Conservation (phyloP, 73 alveolate species). For the Tetrahymena elliotti region DNA sequence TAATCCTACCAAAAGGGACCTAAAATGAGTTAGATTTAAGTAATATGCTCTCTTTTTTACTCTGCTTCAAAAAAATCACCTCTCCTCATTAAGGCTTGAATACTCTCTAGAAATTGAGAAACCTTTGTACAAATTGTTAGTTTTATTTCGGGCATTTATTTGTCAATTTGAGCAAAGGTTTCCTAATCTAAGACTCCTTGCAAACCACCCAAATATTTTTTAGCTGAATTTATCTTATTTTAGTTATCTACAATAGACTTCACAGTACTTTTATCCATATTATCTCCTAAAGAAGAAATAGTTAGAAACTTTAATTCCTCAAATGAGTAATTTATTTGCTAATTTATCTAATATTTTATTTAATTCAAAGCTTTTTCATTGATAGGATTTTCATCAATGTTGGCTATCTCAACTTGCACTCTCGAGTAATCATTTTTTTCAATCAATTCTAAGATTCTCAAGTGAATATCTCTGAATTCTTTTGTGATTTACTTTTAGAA, state of each 20-base stretch:
- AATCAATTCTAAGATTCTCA: background rate
- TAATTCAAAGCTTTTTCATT: background rate
- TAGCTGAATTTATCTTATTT: background rate
- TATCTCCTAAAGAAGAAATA: background rate
- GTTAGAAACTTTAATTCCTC: background rate
- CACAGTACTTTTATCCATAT: background rate
- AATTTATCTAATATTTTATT: background rate
- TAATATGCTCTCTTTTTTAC: background rate
- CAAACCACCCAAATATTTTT: background rate
- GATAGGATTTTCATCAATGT: background rate
- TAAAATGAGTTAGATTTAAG: background rate
- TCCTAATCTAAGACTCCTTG: background rate
- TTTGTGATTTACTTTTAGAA: background rate
- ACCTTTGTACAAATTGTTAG: background rate
- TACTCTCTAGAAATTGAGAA: background rate
- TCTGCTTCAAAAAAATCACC: background rate
- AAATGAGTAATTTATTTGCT: background rate
- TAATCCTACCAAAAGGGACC: background rate
- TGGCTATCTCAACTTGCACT: background rate
- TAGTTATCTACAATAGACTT: background rate
- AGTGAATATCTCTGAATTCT: background rate
- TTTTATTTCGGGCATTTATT: background rate
- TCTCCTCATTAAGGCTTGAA: background rate
- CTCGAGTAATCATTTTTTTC: background rate
- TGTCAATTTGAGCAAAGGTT: background rate